Evolutionary conservation across 1,284 basidiomycete genomes (phyloP).

Genomic region (Ceratobasidium theobromae): DNA sequence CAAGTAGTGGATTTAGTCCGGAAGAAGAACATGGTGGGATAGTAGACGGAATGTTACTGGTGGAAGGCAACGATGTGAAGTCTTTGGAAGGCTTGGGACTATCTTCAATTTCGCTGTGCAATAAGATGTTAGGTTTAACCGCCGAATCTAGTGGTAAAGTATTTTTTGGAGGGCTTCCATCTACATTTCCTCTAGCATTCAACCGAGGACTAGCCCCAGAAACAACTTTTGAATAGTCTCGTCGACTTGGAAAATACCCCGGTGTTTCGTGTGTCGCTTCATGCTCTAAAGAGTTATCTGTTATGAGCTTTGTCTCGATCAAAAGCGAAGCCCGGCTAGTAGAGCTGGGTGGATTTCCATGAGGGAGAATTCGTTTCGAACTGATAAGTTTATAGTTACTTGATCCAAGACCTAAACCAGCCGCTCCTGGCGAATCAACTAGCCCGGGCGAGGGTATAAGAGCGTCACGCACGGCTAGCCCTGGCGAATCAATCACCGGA

Average conservation of each 20-base stretch:
- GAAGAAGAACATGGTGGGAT: no score
- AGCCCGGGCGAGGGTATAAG: no score
- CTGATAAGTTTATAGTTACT: neutral
- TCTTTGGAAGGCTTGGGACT: no score
- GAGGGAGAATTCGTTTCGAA: neutral
- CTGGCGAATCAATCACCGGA: neutral
- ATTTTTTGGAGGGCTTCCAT: neutral
- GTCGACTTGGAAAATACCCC: neutral
- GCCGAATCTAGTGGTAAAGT: neutral
- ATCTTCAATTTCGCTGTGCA: no score
- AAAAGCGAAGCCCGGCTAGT: slow-evolving; percentile 6
- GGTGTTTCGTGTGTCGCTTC: neutral
- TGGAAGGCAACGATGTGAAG: no score
- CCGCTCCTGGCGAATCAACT: neutral
- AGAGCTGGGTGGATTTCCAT: neutral
- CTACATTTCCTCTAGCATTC: neutral
- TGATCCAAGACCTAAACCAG: neutral
- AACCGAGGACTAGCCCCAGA: neutral
- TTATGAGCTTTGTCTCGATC: slow-evolving; percentile 1
- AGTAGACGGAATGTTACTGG: no score
- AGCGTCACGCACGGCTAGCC: neutral
- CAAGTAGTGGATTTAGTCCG: no score
- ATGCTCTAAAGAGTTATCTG: neutral
- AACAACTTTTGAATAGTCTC: neutral
- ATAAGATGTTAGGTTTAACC: no score